Evolutionary conservation across 495 filamentous ascomycete species (phyloP).

Genomic region (Lasiosphaeriaceae sp.): DNA sequence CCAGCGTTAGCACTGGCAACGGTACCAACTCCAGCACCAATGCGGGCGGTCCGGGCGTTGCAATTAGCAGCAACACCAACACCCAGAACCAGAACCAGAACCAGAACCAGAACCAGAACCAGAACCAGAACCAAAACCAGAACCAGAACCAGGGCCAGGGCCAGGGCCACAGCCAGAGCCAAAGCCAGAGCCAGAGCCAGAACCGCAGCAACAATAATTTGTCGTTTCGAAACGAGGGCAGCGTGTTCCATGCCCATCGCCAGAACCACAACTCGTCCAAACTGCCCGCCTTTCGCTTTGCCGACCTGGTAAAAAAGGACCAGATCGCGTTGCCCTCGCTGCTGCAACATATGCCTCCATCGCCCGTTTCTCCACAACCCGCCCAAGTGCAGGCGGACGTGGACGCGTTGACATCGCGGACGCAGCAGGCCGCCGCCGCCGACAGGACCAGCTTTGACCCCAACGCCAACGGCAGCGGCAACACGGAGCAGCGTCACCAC

Average conservation of each 20-base stretch:
- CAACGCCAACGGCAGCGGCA: conserved; percentile 5
- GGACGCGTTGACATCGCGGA: not conserved
- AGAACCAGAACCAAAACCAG: not conserved
- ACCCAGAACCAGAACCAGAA: conserved; percentile 6
- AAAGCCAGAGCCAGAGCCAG: not conserved
- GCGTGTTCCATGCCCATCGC: conserved; percentile 40
- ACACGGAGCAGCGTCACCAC: conserved; percentile 23
- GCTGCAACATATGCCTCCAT: conserved; percentile 37
- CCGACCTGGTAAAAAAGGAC: conserved; percentile 41
- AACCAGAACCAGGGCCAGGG: not conserved
- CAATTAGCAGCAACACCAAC: conserved; percentile 10
- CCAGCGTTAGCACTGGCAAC: not conserved
- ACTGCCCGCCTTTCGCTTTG: conserved; percentile 46
- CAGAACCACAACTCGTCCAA: conserved; percentile 49
- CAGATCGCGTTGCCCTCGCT: conserved; percentile 32
- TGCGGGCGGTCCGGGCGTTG: no score
- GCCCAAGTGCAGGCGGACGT: not conserved
- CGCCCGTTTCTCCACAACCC: conserved; percentile 35
- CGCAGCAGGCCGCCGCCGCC: no score
- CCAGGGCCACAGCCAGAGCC: not conserved
- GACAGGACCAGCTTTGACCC: not conserved
- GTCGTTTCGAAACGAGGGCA: conserved; percentile 23
- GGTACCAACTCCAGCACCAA: conserved; percentile 8
- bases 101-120: no score
- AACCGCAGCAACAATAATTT: conserved; percentile 15